Conservation (phyloP, 495 filamentous ascomycete species). For the Hypoxylon fragiforme region DNA sequence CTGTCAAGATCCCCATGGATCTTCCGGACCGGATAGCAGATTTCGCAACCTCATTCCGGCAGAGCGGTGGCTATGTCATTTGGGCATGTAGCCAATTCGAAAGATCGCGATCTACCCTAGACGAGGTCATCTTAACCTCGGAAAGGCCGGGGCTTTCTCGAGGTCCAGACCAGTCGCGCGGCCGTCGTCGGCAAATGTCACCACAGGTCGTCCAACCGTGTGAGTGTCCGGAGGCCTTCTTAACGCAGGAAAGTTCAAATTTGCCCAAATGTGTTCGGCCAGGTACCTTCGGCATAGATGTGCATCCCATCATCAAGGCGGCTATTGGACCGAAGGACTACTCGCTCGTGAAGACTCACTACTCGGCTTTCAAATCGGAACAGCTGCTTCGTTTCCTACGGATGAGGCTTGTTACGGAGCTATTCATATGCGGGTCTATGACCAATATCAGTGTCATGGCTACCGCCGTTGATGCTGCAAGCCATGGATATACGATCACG, state of each 20-base stretch:
- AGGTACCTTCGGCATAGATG: slow-evolving; percentile 67
- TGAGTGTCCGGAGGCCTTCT: slow-evolving; percentile 38
- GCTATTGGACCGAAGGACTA: slow-evolving; percentile 65
- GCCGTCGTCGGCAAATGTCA: slow-evolving; percentile 26
- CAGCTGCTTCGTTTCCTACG: slow-evolving; percentile 71
- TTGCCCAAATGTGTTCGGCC: slow-evolving; percentile 61
- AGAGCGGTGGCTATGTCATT: slow-evolving; percentile 72
- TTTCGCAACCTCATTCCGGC: slow-evolving; percentile 73
- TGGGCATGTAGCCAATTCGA: slow-evolving; percentile 84
- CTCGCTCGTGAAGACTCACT: slow-evolving; percentile 76
- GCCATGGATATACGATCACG: slow-evolving; percentile 81
- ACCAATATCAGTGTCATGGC: slow-evolving; percentile 91
- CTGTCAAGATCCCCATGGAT: slow-evolving; percentile 63
- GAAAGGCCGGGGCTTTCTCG: slow-evolving; percentile 28
- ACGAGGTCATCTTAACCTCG: slow-evolving; percentile 52
- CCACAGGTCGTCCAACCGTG: slow-evolving; percentile 7
- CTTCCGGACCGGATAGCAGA: slow-evolving; percentile 68
- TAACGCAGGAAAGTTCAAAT: slow-evolving; percentile 47
- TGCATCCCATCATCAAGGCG: slow-evolving; percentile 60
- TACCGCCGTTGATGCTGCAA: slow-evolving; percentile 87
- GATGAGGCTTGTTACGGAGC: slow-evolving; percentile 78
- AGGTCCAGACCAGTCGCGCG: slow-evolving; percentile 19
- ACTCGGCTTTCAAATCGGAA: slow-evolving; percentile 83
- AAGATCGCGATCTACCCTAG: slow-evolving; percentile 56
- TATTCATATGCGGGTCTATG: slow-evolving; percentile 90